phyloP scores from a whole-genome alignment of 495 filamentous ascomycete genomes.

The Penicillium tannophilum region DNA sequence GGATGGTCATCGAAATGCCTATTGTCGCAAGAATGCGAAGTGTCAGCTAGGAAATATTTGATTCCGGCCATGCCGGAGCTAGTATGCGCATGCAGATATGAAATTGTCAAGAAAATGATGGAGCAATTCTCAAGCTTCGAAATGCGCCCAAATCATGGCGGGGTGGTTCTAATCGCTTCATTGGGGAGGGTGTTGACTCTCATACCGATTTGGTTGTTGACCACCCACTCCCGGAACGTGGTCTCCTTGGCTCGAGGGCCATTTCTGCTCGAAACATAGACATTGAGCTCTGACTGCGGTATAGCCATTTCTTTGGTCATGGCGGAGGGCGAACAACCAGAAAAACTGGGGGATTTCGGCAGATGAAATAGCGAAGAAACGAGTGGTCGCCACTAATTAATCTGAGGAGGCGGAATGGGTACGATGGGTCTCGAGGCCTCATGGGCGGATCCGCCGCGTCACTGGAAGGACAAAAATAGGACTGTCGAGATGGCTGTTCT shows the following conservation, averaged over 20 bases:
- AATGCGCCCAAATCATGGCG: neutral
- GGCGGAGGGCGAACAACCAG: conserved; percentile 17
- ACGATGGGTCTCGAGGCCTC: conserved; percentile 29
- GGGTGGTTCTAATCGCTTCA: neutral
- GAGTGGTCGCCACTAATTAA: conserved; percentile 26
- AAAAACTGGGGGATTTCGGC: conserved; percentile 20
- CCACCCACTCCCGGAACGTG: conserved; percentile 54
- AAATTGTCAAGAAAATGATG: neutral
- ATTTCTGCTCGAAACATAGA: conserved; percentile 42
- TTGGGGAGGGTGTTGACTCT: conserved; percentile 9
- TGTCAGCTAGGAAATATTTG: conserved; percentile 18
- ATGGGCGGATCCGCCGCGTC: conserved; percentile 27
- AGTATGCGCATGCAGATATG: neutral
- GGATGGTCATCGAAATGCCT: conserved; percentile 78
- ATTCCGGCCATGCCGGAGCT: conserved; percentile 9
- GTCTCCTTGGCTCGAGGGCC: conserved; percentile 44
- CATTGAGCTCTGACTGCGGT: conserved; percentile 44
- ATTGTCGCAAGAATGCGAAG: conserved; percentile 4
- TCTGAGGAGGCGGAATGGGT: conserved; percentile 26
- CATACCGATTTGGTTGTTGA: conserved; percentile 57
- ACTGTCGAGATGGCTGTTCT: neutral
- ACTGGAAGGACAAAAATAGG: conserved; percentile 5
- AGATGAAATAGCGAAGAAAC: conserved; percentile 20
- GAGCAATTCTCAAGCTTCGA: neutral
- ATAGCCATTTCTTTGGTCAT: conserved; percentile 40